Percentiles rank a stretch among this genome's conserved stretches.
Evolutionary conservation across 2,329 filamentous ascomycete species (phyloP).

Genomic region (Fusarium oligoseptatum): DNA sequence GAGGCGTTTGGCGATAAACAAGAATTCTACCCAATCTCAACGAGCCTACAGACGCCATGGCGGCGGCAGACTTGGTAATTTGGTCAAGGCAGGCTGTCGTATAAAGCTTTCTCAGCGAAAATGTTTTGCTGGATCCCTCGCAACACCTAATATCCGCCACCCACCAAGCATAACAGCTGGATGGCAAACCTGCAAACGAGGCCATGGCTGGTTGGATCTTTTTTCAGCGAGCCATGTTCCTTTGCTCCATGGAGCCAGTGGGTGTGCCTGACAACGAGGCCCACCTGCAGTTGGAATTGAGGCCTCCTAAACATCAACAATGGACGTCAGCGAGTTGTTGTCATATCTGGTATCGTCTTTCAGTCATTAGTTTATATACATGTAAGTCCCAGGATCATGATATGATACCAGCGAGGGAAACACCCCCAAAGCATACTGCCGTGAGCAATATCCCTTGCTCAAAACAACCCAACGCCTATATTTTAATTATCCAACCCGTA

Average conservation of each 20-base stretch:
- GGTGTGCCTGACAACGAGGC: not conserved
- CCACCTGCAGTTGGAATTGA: not conserved
- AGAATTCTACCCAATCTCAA: not conserved
- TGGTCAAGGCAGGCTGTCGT: not conserved
- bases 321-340: not conserved
- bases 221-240: not conserved
- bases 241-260: not conserved
- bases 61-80: not conserved
- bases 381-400: not conserved
- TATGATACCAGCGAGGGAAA: not conserved
- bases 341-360: not conserved
- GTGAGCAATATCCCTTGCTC: not conserved
- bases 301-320: not conserved
- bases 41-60: not conserved
- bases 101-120: not conserved
- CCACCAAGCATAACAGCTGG: not conserved
- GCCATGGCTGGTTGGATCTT: not conserved
- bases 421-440: not conserved
- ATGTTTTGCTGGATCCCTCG: no score
- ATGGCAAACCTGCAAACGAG: not conserved
- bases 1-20: not conserved
- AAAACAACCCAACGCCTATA: constrained; percentile 1
- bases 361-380: not conserved
- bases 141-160: not conserved
- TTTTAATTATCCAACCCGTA: not conserved